Conservation (phyloP, 2,329 filamentous ascomycete species). For the Chrysosporium queenslandicum region DNA sequence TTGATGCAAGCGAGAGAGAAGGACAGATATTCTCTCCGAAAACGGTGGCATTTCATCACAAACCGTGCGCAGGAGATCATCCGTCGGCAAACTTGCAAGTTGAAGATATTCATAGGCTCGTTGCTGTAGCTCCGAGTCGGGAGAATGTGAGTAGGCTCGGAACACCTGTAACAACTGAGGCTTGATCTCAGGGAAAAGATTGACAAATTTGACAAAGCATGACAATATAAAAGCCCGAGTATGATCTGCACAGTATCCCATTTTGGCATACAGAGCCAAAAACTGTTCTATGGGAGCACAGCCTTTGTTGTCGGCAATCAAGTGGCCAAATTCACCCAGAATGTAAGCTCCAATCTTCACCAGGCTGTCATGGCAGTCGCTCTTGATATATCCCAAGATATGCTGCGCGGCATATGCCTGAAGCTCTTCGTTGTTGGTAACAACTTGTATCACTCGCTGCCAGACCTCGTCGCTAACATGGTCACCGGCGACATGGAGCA, state of each 20-base stretch:
- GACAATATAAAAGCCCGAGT: conserved; percentile 91
- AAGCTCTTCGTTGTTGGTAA: conserved; percentile 97
- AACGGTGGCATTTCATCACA: conserved; percentile 99
- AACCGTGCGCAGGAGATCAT: conserved; percentile 83
- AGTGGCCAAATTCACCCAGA: conserved; percentile 89
- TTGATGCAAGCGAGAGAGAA: conserved; percentile 85
- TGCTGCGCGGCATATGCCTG: conserved; percentile 95
- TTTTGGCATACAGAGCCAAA: conserved; percentile 79
- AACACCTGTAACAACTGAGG: conserved; percentile 87
- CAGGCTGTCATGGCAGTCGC: conserved; percentile 88
- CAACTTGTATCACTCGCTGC: conserved; percentile 97
- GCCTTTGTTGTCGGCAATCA: conserved; percentile 82
- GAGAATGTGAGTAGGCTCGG: conserved; percentile 80
- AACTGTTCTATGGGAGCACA: conserved; percentile 98
- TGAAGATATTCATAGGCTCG: conserved; percentile 90
- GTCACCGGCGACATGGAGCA: conserved; percentile 93
- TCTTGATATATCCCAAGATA: conserved; percentile 82
- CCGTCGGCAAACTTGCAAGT: conserved; percentile 72
- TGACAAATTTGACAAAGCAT: conserved; percentile 95
- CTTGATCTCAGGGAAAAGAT: conserved; percentile 97
- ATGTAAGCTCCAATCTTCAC: conserved; percentile 98
- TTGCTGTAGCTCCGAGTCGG: conserved; percentile 93
- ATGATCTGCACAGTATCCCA: conserved; percentile 75
- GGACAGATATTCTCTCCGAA: conserved; percentile 82
- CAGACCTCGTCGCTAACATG: conserved; percentile 98